Conservation (phyloP, 1,284 basidiomycete species). For the Cryptococcus sp. region DNA sequence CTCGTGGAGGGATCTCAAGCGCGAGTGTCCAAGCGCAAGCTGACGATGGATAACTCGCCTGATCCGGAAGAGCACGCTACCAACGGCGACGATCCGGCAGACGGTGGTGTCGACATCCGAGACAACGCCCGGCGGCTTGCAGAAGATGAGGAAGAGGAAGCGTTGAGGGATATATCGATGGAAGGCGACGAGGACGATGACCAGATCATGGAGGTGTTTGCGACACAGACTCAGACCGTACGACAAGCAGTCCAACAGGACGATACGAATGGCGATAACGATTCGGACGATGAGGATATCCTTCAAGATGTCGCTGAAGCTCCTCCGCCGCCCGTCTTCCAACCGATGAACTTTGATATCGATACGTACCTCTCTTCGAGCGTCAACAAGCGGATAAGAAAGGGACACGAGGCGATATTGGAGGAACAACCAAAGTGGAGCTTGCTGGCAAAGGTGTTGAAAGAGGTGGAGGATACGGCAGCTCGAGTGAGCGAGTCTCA, state of each 20-base stretch:
- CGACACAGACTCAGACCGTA: conserved; percentile 36
- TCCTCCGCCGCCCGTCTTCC: conserved; percentile 33
- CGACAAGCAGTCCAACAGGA: conserved; percentile 3
- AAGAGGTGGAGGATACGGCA: conserved; percentile 89
- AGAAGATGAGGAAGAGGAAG: conserved; percentile 43
- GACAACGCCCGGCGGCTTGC: conserved; percentile 11
- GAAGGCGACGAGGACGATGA: conserved; percentile 31
- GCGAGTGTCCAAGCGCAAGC: conserved; percentile 25
- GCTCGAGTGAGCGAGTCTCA: conserved; percentile 33
- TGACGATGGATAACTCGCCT: conserved; percentile 31
- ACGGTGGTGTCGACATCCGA: background rate
- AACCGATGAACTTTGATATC: conserved; percentile 27
- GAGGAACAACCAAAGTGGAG: conserved; percentile 97
- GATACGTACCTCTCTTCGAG: conserved; percentile 28
- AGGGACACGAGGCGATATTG: conserved; percentile 75
- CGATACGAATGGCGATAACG: conserved; percentile 16
- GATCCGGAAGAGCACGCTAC: conserved; percentile 8
- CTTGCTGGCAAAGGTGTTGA: conserved; percentile 72
- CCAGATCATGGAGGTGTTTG: conserved; percentile 40
- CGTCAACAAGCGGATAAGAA: conserved; percentile 59
- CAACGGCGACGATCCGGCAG: conserved; percentile 17
- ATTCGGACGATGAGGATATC: conserved; percentile 16
- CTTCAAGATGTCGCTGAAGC: conserved; percentile 44
- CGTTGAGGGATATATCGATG: conserved; percentile 25
- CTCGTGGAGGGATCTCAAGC: conserved; percentile 59